Conservation (phyloP, 179 eudicot species). For the Silene noctiflora region DNA sequence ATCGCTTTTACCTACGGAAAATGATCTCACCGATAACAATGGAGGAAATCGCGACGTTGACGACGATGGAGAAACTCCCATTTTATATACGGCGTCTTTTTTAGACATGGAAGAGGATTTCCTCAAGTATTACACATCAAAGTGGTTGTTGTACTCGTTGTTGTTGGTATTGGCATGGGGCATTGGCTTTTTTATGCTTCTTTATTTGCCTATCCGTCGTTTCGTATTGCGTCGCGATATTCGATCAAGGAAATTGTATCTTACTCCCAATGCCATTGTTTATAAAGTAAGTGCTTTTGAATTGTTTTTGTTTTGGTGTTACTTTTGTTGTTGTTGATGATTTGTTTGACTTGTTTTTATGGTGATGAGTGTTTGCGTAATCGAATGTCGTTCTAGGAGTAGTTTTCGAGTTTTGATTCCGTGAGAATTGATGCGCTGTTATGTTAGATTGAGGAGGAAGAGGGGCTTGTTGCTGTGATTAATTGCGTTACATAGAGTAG, state of each 20-base stretch:
- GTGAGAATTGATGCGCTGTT: not conserved
- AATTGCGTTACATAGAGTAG: too few species aligned
- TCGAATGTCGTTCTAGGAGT: not conserved
- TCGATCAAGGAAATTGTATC: constrained; percentile 59
- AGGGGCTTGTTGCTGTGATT: too few species aligned
- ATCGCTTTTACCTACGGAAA: constrained; percentile 29
- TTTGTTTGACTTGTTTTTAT: not conserved
- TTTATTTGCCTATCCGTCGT: constrained; percentile 70
- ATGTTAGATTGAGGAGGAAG: too few species aligned
- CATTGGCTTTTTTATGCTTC: constrained; percentile 67
- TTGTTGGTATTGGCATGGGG: constrained; percentile 77
- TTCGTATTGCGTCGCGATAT: constrained; percentile 58
- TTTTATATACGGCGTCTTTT: constrained; percentile 62
- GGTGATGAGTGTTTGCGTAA: not conserved
- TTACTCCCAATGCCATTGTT: constrained; percentile 69
- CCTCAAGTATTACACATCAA: constrained; percentile 55
- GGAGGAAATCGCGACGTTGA: not conserved
- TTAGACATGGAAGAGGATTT: constrained; percentile 62
- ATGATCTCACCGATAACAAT: not conserved
- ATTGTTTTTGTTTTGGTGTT: not conserved
- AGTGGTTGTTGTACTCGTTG: constrained; percentile 67
- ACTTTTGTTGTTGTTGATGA: not conserved
- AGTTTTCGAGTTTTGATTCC: not conserved
- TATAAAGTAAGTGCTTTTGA: constrained; percentile 46
- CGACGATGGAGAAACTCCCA: constrained; percentile 34